phyloP scores from a whole-genome alignment of 495 filamentous ascomycete species.

The Platismatia glauca region DNA sequence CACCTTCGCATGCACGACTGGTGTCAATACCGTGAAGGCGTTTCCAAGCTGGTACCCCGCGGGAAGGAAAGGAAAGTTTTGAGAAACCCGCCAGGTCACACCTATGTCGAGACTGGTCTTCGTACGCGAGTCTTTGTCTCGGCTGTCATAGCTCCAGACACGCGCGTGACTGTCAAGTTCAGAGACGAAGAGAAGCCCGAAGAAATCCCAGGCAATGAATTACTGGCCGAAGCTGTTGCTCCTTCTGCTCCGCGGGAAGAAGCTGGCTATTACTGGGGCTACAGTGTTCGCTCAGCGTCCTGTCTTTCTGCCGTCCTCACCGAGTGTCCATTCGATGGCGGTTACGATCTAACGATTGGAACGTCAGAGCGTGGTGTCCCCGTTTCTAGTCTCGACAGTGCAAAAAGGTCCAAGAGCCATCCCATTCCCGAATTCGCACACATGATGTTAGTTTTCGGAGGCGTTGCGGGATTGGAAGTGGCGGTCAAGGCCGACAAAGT shows the following conservation, averaged over 20 bases:
- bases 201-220: slow-evolving; percentile 7
- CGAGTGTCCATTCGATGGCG: slow-evolving; percentile 50
- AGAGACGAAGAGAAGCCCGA: slow-evolving; percentile 19
- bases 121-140: slow-evolving; percentile 40
- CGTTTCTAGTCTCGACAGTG: slow-evolving; percentile 32
- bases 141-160: slow-evolving; percentile 46
- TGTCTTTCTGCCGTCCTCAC: slow-evolving; percentile 59
- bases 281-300: slow-evolving; percentile 47
- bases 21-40: slow-evolving; percentile 63
- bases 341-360: slow-evolving; percentile 62
- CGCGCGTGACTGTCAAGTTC: slow-evolving; percentile 59
- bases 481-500: slow-evolving; percentile 57
- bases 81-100: slow-evolving; percentile 9
- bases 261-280: slow-evolving; percentile 72
- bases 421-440: slow-evolving; percentile 46
- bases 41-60: slow-evolving; percentile 35
- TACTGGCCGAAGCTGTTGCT: slow-evolving; percentile 40
- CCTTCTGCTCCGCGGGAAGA: slow-evolving; percentile 55
- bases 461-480: slow-evolving; percentile 60
- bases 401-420: not conserved
- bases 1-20: slow-evolving; percentile 58
- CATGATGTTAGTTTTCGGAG: slow-evolving; percentile 63
- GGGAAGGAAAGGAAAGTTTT: slow-evolving; percentile 12
- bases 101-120: slow-evolving; percentile 27
- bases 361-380: slow-evolving; percentile 62